Evolutionary conservation across 2,329 filamentous ascomycete genomes (phyloP), one percentile per base, ranked within the genome.

Genomic region (Fusarium torreyae): DNA sequence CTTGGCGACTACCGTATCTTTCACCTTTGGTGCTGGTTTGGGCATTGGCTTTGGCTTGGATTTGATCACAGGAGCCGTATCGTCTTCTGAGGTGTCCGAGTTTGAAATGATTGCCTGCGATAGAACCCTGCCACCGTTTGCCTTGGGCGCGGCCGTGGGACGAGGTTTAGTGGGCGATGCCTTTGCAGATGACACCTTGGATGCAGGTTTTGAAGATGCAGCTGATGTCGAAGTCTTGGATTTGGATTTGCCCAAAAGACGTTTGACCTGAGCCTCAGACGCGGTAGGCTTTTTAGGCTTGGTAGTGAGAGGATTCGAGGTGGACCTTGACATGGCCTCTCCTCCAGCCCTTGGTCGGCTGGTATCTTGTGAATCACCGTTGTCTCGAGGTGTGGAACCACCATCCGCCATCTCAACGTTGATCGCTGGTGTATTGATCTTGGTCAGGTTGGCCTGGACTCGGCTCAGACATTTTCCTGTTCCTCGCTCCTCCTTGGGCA

Each of bases 401-500:
- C 85, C 85, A 20, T 89, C 87, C 10, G 79, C 77, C 70, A 85
- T 87, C 58, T 86, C 83, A 7, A 81, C 78, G 66, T 84, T 83
- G 68, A 83, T 81, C 74, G 86, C 88, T 2, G 86, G 82, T 6
- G 77, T n/a, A 82, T 75, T 33, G 77, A 79, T 84, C 74, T 85
- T 87, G 49, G 86, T 87, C 44, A 91, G 82, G 11, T 84, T 83
- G 13, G 84, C 86, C 69, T 91, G 88, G 10, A 91, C 78, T 70
- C 86, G 88, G 78, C 89, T 91, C 34, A 91, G 78, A 51, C 85
- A 86, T 51, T 86, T 89, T 53, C 88, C 88, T 65, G 80, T 81
- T 53, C 87, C 87, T 51, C 89, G 82, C 57, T 91, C 87, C 46
- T 86, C 82, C 66, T 81, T 83, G 7, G 86, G 84, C 13, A 90